Percentiles rank a stretch among this genome's conserved stretches.
Conservation (phyloP, 495 filamentous ascomycete species). For the Entonaema liquescens region DNA sequence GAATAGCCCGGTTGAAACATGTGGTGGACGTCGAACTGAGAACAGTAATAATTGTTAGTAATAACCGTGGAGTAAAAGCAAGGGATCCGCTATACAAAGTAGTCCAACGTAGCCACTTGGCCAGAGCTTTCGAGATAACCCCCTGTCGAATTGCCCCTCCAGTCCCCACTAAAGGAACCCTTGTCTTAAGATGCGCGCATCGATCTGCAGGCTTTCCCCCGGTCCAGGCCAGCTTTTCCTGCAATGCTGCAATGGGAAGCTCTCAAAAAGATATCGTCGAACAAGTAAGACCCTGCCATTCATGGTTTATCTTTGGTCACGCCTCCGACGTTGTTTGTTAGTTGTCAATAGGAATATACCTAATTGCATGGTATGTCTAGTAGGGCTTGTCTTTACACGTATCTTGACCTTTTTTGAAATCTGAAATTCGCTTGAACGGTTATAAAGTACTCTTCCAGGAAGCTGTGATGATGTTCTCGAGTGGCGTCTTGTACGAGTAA, state of each 20-base stretch:
- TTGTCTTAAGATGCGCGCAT: slow-evolving; percentile 37
- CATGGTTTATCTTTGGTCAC: slow-evolving; percentile 16
- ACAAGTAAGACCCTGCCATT: slow-evolving; percentile 14
- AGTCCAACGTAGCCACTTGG: slow-evolving; percentile 7
- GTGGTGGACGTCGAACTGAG: slow-evolving; percentile 14
- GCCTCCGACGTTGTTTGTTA: slow-evolving; percentile 14
- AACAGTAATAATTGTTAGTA: slow-evolving; percentile 35
- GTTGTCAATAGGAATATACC: background rate
- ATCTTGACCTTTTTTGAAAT: no score
- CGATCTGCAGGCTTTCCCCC: slow-evolving; percentile 31
- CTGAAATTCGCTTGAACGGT: no score
- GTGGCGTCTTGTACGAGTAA: background rate
- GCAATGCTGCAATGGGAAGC: slow-evolving; percentile 40
- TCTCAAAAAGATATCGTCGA: slow-evolving; percentile 35
- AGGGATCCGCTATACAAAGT: slow-evolving; percentile 1
- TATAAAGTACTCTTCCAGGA: background rate
- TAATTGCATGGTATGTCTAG: background rate
- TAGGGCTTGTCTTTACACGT: background rate
- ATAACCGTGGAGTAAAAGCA: background rate
- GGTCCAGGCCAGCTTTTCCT: slow-evolving; percentile 24
- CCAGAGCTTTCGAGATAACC: slow-evolving; percentile 2
- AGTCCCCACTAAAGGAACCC: slow-evolving; percentile 19
- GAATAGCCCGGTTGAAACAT: slow-evolving; percentile 23
- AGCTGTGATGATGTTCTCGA: background rate
- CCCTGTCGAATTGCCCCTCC: slow-evolving; percentile 2